phyloP scores from a whole-genome alignment of 495 filamentous ascomycete genomes.

The Podospora conica region DNA sequence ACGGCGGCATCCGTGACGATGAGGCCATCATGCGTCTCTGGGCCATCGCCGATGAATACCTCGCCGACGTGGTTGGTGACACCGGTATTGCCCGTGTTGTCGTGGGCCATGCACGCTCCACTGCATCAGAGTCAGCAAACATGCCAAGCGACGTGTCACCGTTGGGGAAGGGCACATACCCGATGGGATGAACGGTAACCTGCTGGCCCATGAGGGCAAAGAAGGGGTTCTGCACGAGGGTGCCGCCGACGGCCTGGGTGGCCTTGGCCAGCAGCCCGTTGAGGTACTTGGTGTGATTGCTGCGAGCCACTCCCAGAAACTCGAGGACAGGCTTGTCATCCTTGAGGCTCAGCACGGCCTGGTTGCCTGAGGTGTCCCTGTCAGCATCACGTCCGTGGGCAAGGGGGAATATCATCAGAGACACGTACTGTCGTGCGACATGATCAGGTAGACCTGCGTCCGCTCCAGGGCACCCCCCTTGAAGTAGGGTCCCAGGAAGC shows the following conservation, averaged over 20 bases:
- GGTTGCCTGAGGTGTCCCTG: constrained; percentile 37
- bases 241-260: constrained; percentile 52
- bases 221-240: constrained; percentile 51
- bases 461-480: constrained; percentile 48
- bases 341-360: constrained; percentile 53
- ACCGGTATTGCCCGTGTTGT: constrained; percentile 52
- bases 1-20: constrained; percentile 58
- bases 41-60: constrained; percentile 49
- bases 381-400: background rate
- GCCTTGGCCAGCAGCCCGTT: constrained; percentile 47
- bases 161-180: constrained; percentile 28
- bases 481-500: constrained; percentile 52
- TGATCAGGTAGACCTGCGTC: constrained; percentile 63
- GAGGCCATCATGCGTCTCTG: constrained; percentile 49
- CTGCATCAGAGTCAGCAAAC: constrained; percentile 20
- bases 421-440: constrained; percentile 28
- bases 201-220: constrained; percentile 48
- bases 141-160: constrained; percentile 14
- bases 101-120: constrained; percentile 56
- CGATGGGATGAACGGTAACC: constrained; percentile 64
- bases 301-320: constrained; percentile 51
- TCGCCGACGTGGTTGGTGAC: constrained; percentile 58
- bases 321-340: constrained; percentile 54
- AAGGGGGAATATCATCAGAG: too few relatives aligned
- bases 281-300: constrained; percentile 48